Percentiles rank a stretch among this genome's conserved stretches.
Conservation (phyloP, 1,139 yeast species). For the Debaryomyces singareniensis region DNA sequence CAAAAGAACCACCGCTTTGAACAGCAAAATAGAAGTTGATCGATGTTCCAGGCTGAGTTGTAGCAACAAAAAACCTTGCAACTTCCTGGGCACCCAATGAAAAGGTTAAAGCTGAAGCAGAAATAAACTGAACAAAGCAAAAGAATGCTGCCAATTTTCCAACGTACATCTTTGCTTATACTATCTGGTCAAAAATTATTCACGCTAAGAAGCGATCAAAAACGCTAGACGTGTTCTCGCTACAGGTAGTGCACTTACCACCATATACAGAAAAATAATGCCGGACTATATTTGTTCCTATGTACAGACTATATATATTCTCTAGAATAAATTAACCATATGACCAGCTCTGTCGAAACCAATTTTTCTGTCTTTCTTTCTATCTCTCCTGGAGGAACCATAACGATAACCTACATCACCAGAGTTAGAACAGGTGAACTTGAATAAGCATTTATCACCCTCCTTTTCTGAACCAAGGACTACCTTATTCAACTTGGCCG, state of each 20-base stretch:
- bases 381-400: conserved; percentile 87
- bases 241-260: conserved; percentile 1
- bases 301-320: conserved; percentile 6
- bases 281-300: neutral
- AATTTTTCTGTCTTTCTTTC: conserved; percentile 76
- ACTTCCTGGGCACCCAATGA: conserved; percentile 71
- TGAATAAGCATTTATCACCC: conserved; percentile 61
- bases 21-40: conserved; percentile 87
- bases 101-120: conserved; percentile 67
- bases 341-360: conserved; percentile 71
- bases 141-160: conserved; percentile 14
- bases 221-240: neutral
- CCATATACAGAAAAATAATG: neutral
- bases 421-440: conserved; percentile 68
- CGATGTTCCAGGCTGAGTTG: conserved; percentile 55
- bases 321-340: conserved; percentile 29
- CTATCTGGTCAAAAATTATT: conserved; percentile 1
- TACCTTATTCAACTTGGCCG: conserved; percentile 21
- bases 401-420: conserved; percentile 89
- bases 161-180: conserved; percentile 10
- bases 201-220: neutral
- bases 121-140: conserved; percentile 20
- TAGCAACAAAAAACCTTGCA: conserved; percentile 74
- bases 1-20: conserved; percentile 84
- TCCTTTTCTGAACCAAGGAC: conserved; percentile 45